Evolutionary conservation across 768 basidiomycete genomes (phyloP).

Genomic region (Termitomyces heimii): DNA sequence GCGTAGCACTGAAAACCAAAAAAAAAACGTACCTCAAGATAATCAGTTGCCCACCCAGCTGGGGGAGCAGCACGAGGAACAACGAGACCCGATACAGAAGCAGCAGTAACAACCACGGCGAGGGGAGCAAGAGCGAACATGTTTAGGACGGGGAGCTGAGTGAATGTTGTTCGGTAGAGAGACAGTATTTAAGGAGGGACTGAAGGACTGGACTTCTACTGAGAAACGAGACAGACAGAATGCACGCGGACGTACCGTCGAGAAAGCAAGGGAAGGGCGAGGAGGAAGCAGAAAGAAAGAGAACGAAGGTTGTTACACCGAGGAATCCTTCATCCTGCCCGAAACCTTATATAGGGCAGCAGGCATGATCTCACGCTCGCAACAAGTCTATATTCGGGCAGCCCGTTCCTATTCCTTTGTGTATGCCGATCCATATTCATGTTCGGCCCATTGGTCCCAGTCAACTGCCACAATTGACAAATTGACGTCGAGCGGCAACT

Average conservation of each 20-base stretch:
- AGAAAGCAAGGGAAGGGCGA: conserved; percentile 18
- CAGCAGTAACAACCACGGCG: conserved; percentile 33
- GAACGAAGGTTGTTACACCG: conserved; percentile 13
- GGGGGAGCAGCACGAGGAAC: conserved; percentile 36
- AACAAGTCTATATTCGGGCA: neutral
- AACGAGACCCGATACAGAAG: conserved; percentile 32
- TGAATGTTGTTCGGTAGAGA: conserved; percentile 12
- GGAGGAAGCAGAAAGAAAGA: conserved; percentile 16
- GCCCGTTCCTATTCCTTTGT: conserved; percentile 4
- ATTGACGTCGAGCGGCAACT: neutral
- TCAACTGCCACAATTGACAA: neutral
- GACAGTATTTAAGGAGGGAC: conserved; percentile 19
- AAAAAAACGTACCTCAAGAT: conserved; percentile 37
- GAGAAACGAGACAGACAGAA: conserved; percentile 24
- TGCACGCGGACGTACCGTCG: conserved; percentile 25
- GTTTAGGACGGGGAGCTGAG: conserved; percentile 18
- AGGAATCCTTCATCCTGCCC: conserved; percentile 8
- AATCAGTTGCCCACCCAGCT: conserved; percentile 33
- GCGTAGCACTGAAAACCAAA: neutral
- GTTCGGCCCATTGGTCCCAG: conserved; percentile 1
- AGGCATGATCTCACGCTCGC: conserved; percentile 6
- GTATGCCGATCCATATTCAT: conserved; percentile 4
- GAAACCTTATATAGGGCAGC: conserved; percentile 11
- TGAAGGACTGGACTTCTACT: conserved; percentile 22
- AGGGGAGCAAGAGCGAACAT: conserved; percentile 37